phyloP scores from a whole-genome alignment of 108 stramenopile species.

The Fistulifera pelliculosa region DNA sequence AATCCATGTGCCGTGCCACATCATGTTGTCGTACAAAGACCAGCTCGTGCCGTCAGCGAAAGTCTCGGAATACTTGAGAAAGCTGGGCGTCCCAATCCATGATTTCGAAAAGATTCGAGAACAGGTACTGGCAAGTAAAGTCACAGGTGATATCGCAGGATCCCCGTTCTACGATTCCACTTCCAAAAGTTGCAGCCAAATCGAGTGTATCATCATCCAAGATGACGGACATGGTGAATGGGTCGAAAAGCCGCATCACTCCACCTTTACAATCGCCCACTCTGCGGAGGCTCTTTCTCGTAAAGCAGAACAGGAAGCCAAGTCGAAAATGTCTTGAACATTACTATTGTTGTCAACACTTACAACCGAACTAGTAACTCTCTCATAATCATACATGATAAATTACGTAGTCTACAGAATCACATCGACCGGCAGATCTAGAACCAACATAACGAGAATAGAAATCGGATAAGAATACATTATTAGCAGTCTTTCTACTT shows the following conservation, averaged over 20 bases:
- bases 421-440: too few species aligned
- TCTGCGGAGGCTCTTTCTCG: slow-evolving; percentile 25
- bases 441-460: too few species aligned
- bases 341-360: neutral
- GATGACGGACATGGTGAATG: slow-evolving; percentile 59
- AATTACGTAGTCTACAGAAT: too few species aligned
- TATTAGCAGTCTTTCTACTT: slow-evolving; percentile 8
- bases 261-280: slow-evolving; percentile 15
- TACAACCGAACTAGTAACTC: neutral
- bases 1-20: slow-evolving; percentile 54
- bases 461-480: too few species aligned
- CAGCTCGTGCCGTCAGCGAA: slow-evolving; percentile 62
- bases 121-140: slow-evolving; percentile 27
- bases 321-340: neutral
- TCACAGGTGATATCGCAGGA: slow-evolving; percentile 26
- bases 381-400: too few species aligned
- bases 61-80: slow-evolving; percentile 51
- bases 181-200: too few species aligned
- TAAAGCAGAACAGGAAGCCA: slow-evolving; percentile 3
- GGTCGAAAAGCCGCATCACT: slow-evolving; percentile 21
- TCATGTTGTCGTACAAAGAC: slow-evolving; percentile 74
- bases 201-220: slow-evolving; percentile 26
- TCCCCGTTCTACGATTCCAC: too few species aligned
- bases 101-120: slow-evolving; percentile 28
- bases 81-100: slow-evolving; percentile 43